phyloP scores from a whole-genome alignment of 2,329 filamentous ascomycete genomes.

The Didymella pinodella region DNA sequence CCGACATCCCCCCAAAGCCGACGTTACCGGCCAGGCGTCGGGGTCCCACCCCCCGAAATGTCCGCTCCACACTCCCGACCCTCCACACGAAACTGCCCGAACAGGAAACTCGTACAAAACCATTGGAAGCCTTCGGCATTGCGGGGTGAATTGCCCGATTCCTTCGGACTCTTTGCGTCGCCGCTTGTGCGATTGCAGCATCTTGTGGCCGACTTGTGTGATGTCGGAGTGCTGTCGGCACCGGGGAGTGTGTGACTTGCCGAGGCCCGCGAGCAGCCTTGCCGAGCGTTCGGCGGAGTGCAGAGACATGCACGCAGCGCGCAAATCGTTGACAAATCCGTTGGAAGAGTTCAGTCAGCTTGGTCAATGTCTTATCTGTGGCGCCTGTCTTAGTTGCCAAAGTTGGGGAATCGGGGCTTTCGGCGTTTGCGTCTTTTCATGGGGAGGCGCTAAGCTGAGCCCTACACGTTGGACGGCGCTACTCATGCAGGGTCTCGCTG shows the following conservation, averaged over 20 bases:
- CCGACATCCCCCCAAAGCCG: background rate
- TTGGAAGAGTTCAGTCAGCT: background rate
- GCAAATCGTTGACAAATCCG: background rate
- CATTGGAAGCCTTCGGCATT: constrained; percentile 21
- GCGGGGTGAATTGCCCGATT: constrained; percentile 21
- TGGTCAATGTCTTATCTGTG: constrained; percentile 3
- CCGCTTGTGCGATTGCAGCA: constrained; percentile 8
- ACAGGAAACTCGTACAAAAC: constrained; percentile 13
- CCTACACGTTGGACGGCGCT: constrained; percentile 10
- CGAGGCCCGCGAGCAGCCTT: background rate
- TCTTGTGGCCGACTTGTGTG: constrained; percentile 7
- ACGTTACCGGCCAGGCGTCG: constrained; percentile 12
- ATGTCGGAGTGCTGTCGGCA: constrained; percentile 11
- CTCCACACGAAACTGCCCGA: constrained; percentile 7
- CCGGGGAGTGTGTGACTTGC: constrained; percentile 4
- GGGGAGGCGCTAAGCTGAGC: constrained; percentile 4
- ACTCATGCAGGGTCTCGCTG: constrained; percentile 11
- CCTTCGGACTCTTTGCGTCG: constrained; percentile 8
- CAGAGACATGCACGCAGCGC: background rate
- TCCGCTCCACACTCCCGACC: constrained; percentile 11
- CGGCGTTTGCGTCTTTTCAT: constrained; percentile 4
- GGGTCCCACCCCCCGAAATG: constrained; percentile 8
- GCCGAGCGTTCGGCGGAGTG: constrained; percentile 2
- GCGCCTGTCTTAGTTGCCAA: constrained; percentile 9
- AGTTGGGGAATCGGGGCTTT: background rate